phyloP scores from a whole-genome alignment of 139 green algal species.

The Trebouxia sp. region DNA sequence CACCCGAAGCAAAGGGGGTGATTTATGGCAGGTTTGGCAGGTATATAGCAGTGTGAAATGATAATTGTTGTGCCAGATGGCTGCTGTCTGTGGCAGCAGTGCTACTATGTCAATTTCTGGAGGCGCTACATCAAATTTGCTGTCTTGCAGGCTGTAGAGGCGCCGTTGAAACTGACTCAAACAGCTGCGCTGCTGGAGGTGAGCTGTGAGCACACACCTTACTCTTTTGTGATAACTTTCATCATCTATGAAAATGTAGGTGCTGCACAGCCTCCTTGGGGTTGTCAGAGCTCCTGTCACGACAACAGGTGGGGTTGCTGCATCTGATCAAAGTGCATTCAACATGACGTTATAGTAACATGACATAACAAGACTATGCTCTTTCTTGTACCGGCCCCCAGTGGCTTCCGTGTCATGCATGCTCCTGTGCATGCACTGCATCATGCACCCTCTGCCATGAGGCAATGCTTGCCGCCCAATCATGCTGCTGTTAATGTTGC shows the following conservation, averaged over 20 bases:
- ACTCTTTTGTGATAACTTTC: neutral
- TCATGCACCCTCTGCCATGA: no score
- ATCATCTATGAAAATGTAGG: slow-evolving; percentile 27
- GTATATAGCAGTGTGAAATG: slow-evolving; percentile 15
- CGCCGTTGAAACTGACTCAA: slow-evolving; percentile 83
- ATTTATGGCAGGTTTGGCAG: slow-evolving; percentile 58
- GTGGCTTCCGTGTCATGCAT: no score
- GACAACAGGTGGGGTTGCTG: slow-evolving; percentile 82
- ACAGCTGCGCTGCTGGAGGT: slow-evolving; percentile 87
- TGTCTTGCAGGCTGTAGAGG: slow-evolving; percentile 55
- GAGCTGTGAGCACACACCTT: neutral
- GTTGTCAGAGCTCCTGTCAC: slow-evolving; percentile 82
- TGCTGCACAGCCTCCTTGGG: slow-evolving; percentile 78
- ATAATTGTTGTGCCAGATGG: no score
- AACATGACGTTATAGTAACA: no score
- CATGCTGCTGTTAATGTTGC: no score
- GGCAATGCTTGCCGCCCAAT: no score
- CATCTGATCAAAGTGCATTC: no score
- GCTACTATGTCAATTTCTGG: no score
- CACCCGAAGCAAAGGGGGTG: slow-evolving; percentile 35
- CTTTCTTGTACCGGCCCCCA: no score
- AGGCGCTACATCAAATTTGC: neutral
- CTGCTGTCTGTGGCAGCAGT: no score
- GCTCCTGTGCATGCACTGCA: no score
- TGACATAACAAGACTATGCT: no score